phyloP scores from a whole-genome alignment of 1,284 basidiomycete genomes.

The Ceratobasidium sp. region DNA sequence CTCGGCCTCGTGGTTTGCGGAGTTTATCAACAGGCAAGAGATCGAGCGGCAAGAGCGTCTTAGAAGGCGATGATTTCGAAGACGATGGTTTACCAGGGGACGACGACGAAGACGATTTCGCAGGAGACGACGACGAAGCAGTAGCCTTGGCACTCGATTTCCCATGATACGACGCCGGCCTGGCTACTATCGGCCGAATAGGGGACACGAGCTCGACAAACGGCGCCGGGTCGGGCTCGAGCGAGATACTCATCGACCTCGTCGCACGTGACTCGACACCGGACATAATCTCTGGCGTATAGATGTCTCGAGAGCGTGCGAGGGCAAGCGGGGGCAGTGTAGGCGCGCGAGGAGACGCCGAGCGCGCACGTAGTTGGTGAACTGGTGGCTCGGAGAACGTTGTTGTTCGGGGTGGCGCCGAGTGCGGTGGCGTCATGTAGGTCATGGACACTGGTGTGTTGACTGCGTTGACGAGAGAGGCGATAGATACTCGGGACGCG shows the following conservation, averaged over 20 bases:
- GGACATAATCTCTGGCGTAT: no score
- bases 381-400: not conserved
- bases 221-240: constrained; percentile 22
- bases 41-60: not conserved
- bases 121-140: not conserved
- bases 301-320: not conserved
- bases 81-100: not conserved
- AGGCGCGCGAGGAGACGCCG: constrained; percentile 1
- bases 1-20: constrained; percentile 23
- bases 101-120: not conserved
- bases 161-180: not conserved
- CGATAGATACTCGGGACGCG: constrained; percentile 23
- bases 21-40: not conserved
- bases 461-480: constrained; percentile 17
- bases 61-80: not conserved
- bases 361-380: not conserved
- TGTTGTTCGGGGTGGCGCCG: not conserved
- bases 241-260: constrained; percentile 40
- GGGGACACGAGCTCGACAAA: not conserved
- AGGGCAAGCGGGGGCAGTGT: not conserved
- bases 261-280: not conserved
- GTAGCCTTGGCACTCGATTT: not conserved
- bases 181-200: not conserved
- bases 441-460: not conserved
- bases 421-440: not conserved